These are phyloP conservation scores for Aspergillus fumigatiaffinis DNA, from an alignment of 2,329 filamentous ascomycete species.

Conservation along the genomic window DNA sequence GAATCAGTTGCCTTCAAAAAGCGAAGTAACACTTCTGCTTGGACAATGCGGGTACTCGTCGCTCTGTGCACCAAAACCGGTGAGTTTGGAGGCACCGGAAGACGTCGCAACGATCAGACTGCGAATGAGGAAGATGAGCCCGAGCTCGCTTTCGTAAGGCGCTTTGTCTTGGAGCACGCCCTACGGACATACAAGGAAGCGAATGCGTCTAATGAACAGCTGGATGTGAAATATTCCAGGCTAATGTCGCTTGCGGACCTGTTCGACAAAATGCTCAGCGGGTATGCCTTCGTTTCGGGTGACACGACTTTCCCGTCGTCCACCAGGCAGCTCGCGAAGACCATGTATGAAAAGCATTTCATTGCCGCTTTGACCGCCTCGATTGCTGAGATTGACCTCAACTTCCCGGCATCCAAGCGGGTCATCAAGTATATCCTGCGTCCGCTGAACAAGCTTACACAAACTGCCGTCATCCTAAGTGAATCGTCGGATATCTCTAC, in stretches of 20 bases:
- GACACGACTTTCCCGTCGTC: slow-evolving; percentile 51
- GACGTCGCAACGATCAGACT: slow-evolving; percentile 48
- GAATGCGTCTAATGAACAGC: slow-evolving; percentile 68
- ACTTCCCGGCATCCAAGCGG: slow-evolving; percentile 87
- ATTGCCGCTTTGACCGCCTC: slow-evolving; percentile 83
- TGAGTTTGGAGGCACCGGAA: slow-evolving; percentile 61
- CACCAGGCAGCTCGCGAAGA: slow-evolving; percentile 78
- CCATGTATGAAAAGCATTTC: slow-evolving; percentile 99
- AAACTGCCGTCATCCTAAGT: slow-evolving; percentile 81
- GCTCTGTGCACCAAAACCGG: slow-evolving; percentile 83
- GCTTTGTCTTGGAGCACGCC: slow-evolving; percentile 90
- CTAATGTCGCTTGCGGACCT: slow-evolving; percentile 85
- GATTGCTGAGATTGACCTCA: slow-evolving; percentile 91
- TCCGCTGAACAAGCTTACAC: slow-evolving; percentile 80
- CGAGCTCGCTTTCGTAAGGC: slow-evolving; percentile 78
- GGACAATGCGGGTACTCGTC: slow-evolving; percentile 81
- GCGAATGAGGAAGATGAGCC: slow-evolving; percentile 38
- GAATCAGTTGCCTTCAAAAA: slow-evolving; percentile 80
- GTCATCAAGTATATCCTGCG: slow-evolving; percentile 95
- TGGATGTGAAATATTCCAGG: slow-evolving; percentile 82
- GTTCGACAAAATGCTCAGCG: slow-evolving; percentile 87
- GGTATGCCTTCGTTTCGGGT: slow-evolving; percentile 63
- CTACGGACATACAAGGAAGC: slow-evolving; percentile 90
- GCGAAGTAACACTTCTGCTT: slow-evolving; percentile 75
- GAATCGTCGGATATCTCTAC: slow-evolving; percentile 70